Base-by-base conservation (phyloP, 768 basidiomycete species). In the Boletus patriciae region DNA sequence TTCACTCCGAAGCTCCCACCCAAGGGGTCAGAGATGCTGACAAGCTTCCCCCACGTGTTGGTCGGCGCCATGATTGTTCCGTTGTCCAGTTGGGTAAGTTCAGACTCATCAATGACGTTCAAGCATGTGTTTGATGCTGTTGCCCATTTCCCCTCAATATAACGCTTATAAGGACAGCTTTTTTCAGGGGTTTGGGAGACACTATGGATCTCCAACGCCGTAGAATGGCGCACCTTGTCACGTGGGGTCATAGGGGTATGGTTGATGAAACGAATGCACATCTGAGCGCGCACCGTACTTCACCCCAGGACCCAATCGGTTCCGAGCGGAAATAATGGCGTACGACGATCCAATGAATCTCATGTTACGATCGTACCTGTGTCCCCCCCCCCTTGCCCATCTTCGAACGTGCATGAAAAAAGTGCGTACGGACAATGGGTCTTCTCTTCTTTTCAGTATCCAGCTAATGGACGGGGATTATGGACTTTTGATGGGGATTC, bases 341-440 rank as follows among this genome's bases (percentile, higher is more conserved):
- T 48, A 55, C 50, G 46, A 29, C 57, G 66, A 59, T 65, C 52
- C 36, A 59, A 50, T 54, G 48, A 47, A 46, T 44, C 42, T 19
- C 50, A 25, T 19, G 42, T 49, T 21, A 29, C 38, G 42, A 58
- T 54, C 45, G 23, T 41, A 42, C 53, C 52, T 31, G 47, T 37
- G 37, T 27, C 16, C 27, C 8, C 15, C 16, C 27, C 8, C 15
- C 38, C 43, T 29, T 33, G 34, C 25, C 18, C 29, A 27, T 27
- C 34, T 38, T 44, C 25, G 42, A 52, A 45, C n/a, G 29, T 41
- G 54, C 50, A 66, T 53, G 48, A 46, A 59, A 40, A 62, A 31
- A 21, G 34, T 29, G 56, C 44, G 25, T 19, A 19, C n/a, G 16
- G 34, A 43, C 25, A 25, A 25, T 16, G 37, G 5, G 18, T 48